Conservation (phyloP, 2,329 filamentous ascomycete species). For the Fusarium sp. region DNA sequence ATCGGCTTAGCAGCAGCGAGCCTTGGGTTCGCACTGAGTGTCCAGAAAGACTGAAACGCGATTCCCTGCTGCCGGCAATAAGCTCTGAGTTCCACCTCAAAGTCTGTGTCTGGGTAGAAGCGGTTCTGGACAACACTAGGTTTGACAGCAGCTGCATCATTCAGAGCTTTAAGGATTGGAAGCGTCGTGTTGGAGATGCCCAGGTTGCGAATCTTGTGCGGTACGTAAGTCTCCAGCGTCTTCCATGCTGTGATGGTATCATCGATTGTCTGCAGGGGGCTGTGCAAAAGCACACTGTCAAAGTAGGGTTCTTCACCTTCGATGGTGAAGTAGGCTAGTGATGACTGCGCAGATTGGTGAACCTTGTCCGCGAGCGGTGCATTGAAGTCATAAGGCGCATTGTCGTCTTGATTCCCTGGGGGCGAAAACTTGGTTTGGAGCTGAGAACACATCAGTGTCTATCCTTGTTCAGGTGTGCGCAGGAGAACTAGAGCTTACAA, state of each 20-base stretch:
- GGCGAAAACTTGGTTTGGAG: slow-evolving; percentile 88
- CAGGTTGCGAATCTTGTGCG: slow-evolving; percentile 68
- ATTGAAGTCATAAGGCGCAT: slow-evolving; percentile 68
- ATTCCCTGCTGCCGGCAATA: slow-evolving; percentile 56
- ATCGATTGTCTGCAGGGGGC: slow-evolving; percentile 56
- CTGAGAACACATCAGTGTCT: slow-evolving; percentile 48
- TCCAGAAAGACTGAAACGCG: slow-evolving; percentile 65
- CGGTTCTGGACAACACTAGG: slow-evolving; percentile 77
- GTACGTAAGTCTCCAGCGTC: slow-evolving; percentile 72
- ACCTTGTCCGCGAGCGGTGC: slow-evolving; percentile 71
- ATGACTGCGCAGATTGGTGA: slow-evolving; percentile 71
- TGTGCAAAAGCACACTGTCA: slow-evolving; percentile 79
- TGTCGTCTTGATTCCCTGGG: slow-evolving; percentile 66
- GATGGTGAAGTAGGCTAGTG: slow-evolving; percentile 69
- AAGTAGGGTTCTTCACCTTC: slow-evolving; percentile 59
- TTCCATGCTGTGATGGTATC: slow-evolving; percentile 72
- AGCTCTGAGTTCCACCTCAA: slow-evolving; percentile 67
- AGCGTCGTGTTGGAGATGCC: slow-evolving; percentile 81
- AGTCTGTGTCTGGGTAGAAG: slow-evolving; percentile 68
- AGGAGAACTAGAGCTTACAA: slow-evolving; percentile 56
- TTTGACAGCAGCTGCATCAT: slow-evolving; percentile 52
- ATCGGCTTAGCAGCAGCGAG: slow-evolving; percentile 58
- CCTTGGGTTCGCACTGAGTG: slow-evolving; percentile 57
- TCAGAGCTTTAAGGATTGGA: slow-evolving; percentile 62
- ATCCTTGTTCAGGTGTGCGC: not conserved